Conservation (phyloP, 495 filamentous ascomycete species). For the Lophium mytilinum region DNA sequence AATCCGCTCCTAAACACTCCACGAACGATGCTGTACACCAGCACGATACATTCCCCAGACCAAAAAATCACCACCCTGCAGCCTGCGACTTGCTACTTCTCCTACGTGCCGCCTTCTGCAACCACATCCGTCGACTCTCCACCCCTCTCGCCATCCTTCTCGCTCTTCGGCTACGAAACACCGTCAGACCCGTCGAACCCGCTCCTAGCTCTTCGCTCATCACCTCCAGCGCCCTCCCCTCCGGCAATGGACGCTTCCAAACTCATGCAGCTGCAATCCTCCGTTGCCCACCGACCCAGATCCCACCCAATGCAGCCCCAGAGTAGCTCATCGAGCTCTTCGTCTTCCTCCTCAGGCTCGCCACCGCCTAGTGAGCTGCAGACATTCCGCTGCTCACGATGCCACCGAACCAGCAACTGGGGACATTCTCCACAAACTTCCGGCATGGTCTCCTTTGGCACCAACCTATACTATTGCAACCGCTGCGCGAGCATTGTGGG, state of each 20-base stretch:
- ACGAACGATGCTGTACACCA: no score
- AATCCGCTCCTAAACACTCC: no score
- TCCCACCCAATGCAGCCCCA: conserved; percentile 13
- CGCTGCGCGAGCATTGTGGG: conserved; percentile 25
- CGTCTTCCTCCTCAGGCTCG: conserved; percentile 1
- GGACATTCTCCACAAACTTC: not conserved
- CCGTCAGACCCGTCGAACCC: conserved; percentile 14
- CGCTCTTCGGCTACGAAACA: not conserved
- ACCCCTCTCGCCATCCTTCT: not conserved
- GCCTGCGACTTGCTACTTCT: conserved; percentile 21
- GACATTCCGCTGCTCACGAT: conserved; percentile 22
- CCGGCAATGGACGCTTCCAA: conserved; percentile 18
- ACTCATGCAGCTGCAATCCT: conserved; percentile 23
- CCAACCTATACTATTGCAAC: conserved; percentile 25
- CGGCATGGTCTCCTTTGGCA: conserved; percentile 21
- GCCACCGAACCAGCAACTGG: conserved; percentile 10
- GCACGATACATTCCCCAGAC: no score
- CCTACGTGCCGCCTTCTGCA: not conserved
- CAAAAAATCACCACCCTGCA: not conserved
- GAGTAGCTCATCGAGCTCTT: not conserved
- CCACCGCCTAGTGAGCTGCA: not conserved
- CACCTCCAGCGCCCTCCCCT: not conserved
- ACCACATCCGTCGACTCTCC: conserved; percentile 16
- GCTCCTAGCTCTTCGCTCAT: conserved; percentile 12
- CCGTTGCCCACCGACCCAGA: conserved; percentile 16